A percentile compares a stretch with the other conserved stretches of the same genome.
These are phyloP conservation scores for Triticum turgidum DNA, from an alignment of 176 grass and related monocot genomes.

Conservation along the genomic window DNA sequence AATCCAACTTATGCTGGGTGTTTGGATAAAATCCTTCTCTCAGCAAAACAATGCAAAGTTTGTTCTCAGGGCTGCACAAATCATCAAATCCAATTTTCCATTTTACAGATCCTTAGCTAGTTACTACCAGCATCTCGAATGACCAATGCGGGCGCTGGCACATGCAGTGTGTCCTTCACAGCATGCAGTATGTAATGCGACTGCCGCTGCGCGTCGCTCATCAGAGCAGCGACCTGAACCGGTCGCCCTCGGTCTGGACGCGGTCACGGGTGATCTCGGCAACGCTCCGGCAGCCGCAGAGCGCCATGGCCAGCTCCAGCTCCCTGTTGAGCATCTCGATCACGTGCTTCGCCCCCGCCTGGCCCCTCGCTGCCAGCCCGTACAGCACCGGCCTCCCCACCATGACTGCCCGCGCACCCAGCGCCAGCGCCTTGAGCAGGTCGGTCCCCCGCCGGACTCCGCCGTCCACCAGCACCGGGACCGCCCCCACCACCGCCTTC, in stretches of 20 bases:
- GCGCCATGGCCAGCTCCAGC: constrained; percentile 78
- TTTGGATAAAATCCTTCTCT: too few species aligned
- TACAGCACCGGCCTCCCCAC: constrained; percentile 75
- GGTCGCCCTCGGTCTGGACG: constrained; percentile 51
- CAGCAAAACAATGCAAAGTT: too few species aligned
- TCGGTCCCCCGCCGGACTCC: constrained; percentile 82
- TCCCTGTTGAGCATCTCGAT: constrained; percentile 75
- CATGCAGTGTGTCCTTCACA: too few species aligned
- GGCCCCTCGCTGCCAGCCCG: constrained; percentile 73
- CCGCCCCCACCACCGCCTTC: constrained; percentile 56
- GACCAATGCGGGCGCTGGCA: too few species aligned
- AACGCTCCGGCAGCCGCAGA: constrained; percentile 65
- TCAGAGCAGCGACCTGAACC: constrained; percentile 63
- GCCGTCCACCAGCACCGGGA: constrained; percentile 83
- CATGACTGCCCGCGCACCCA: constrained; percentile 70
- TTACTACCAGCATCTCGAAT: too few species aligned
- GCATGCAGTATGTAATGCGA: too few species aligned
- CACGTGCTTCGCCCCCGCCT: constrained; percentile 63
- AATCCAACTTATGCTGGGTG: too few species aligned
- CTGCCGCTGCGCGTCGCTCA: neutral
- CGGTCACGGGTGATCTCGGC: constrained; percentile 57
- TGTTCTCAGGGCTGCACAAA: neutral
- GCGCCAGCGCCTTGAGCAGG: constrained; percentile 82
- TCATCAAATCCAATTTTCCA: neutral
- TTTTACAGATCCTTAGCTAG: neutral